These are phyloP conservation scores for Xylaria bambusicola DNA, from an alignment of 495 filamentous ascomycete species.

Conservation along the genomic window DNA sequence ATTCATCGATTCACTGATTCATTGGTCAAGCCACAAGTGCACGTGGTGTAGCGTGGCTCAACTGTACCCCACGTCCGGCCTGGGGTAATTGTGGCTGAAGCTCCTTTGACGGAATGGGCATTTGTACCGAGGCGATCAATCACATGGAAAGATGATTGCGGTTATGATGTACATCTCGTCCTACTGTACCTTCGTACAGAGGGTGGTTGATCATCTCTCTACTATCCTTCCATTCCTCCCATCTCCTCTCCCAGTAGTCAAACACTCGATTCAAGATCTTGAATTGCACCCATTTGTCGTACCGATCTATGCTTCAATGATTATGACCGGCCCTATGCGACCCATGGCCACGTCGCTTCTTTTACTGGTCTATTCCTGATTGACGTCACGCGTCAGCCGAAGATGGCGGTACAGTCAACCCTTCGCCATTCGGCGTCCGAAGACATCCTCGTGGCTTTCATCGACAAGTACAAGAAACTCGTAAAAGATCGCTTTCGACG, in stretches of 20 bases:
- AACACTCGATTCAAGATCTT: background rate
- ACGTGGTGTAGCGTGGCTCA: no score
- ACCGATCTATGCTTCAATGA: slow-evolving; percentile 1
- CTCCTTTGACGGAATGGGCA: slow-evolving; percentile 1
- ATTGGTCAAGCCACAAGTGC: no score
- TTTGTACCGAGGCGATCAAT: slow-evolving; percentile 17
- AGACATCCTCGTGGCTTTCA: slow-evolving; percentile 69
- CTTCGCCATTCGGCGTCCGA: slow-evolving; percentile 63
- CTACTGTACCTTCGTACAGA: background rate
- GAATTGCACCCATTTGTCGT: background rate
- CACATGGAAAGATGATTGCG: slow-evolving; percentile 17
- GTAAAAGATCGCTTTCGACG: slow-evolving; percentile 60
- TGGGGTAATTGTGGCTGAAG: slow-evolving; percentile 3
- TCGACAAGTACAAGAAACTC: slow-evolving; percentile 65
- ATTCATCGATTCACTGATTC: no score
- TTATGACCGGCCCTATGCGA: slow-evolving; percentile 9
- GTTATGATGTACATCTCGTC: background rate
- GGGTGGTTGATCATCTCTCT: background rate
- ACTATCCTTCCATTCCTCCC: background rate
- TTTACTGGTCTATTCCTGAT: slow-evolving; percentile 18
- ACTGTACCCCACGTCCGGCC: no score
- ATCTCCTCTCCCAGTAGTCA: background rate
- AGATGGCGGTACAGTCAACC: slow-evolving; percentile 86
- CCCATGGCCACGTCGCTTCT: slow-evolving; percentile 15
- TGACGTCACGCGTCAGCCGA: slow-evolving; percentile 28